Conservation (phyloP, 1,139 yeast species). For the Saccharomyces hybrid region DNA sequence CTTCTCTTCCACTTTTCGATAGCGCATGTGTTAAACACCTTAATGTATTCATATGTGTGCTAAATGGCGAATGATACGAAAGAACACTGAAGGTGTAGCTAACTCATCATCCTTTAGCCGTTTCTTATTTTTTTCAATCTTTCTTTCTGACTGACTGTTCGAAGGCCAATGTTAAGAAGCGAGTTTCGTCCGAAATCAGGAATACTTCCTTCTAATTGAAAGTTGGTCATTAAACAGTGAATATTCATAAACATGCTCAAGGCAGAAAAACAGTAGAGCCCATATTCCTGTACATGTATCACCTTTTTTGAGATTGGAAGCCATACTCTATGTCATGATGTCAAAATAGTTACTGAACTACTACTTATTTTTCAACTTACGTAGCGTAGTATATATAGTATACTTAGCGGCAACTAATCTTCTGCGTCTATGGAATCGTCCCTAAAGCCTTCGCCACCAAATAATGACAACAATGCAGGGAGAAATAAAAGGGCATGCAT, state of each 20-base stretch:
- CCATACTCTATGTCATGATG: not conserved
- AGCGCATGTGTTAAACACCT: not conserved
- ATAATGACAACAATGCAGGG: constrained; percentile 61
- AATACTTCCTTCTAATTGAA: not conserved
- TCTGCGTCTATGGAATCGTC: constrained; percentile 8
- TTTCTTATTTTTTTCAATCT: not conserved
- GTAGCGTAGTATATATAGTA: not conserved
- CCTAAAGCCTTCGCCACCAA: constrained; percentile 45
- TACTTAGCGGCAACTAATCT: not conserved
- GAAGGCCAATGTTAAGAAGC: not conserved
- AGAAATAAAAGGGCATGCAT: constrained; percentile 69
- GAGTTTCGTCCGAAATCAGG: not conserved
- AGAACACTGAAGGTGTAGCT: not conserved
- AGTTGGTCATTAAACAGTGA: too few species aligned
- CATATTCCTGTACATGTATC: too few species aligned
- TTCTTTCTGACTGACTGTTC: too few species aligned
- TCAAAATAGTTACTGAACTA: not conserved
- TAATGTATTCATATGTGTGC: not conserved
- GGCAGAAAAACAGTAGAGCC: too few species aligned
- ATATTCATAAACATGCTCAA: too few species aligned
- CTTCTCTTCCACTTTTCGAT: not conserved
- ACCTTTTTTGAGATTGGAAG: not conserved
- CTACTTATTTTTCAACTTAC: not conserved
- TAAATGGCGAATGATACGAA: not conserved
- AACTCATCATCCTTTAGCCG: not conserved